Evolutionary conservation across 202 grass and related monocot genomes (phyloP), one percentile per base, ranked within the genome.

Genomic region (Panicum hallii): DNA sequence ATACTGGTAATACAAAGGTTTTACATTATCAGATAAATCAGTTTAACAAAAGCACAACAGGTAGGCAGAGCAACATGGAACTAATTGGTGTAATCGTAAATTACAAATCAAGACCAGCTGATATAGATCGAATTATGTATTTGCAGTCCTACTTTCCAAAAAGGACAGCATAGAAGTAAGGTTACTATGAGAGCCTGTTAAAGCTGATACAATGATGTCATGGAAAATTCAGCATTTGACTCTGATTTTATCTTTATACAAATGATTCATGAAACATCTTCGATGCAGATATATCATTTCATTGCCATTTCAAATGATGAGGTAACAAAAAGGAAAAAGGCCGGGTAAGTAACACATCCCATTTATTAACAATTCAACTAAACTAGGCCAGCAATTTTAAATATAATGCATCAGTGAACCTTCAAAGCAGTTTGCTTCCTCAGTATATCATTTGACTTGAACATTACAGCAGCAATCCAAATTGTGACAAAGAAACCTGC

Each of bases 391-490:
- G 16, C 19, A 56, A 74, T 83, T 67, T 83, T 13, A 47, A 80
- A 56, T 63, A 48, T 23, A 63, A 70, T 71, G 38, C 2, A 15
- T 36, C 55, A 70, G 76, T 81, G 26, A 57, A 99, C 93, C 97
- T 99, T 96, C 32, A 99, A 89, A 83, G 93, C 91, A 80, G 97
- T 99, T 85, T 99, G 97, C 74, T 94, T 96, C 88, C 83, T 87
- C 75, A 99, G 87, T 77, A 94, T 89, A 91, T 99, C 97, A 86
- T 99, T 99, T 63, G 97, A 99, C 82, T 96, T 99, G 88, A 99
- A 94, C 97, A 99, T 99, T 80, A 99, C 94, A 58, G 88, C 96
- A 79, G 93, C 93, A 91, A 99, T 95, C 93, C 96, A 95, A 92
- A 95, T 95, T 34, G 93, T 94, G 69, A 94, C 88, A 82, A 99